Evolutionary conservation across 441 rosid species (phyloP).

Genomic region (Theobroma grandiflorum): DNA sequence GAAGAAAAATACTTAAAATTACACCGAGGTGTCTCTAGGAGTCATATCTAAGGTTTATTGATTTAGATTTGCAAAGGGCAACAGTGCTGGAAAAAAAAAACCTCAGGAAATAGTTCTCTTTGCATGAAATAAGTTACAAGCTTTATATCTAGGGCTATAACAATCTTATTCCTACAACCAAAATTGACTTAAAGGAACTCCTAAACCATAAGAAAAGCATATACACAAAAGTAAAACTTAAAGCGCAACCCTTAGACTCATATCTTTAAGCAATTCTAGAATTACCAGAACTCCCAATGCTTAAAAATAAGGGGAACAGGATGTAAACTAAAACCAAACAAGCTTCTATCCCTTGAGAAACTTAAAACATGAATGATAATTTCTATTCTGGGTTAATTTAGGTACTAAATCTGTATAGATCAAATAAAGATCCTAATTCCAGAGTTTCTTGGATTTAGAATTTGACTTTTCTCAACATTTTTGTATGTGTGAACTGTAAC

Average conservation of each 20-base stretch:
- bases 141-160: neutral
- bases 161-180: neutral
- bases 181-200: neutral
- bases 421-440: neutral
- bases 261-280: neutral
- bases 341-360: neutral
- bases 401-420: conserved; percentile 3
- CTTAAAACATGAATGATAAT: neutral
- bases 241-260: neutral
- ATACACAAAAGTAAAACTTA: neutral
- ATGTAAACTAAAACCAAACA: neutral
- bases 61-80: neutral
- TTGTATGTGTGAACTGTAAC: conserved; percentile 34
- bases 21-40: neutral
- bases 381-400: neutral
- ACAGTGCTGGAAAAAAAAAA: neutral
- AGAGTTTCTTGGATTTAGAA: no score
- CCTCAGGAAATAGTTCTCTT: neutral
- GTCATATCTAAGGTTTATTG: neutral
- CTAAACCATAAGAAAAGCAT: conserved; percentile 2
- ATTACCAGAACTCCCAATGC: neutral
- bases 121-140: neutral
- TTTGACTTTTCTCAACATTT: neutral
- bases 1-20: neutral
- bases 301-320: neutral